Evolutionary conservation across 2,329 filamentous ascomycete genomes (phyloP).

Genomic region (Bipolaris oryzae): DNA sequence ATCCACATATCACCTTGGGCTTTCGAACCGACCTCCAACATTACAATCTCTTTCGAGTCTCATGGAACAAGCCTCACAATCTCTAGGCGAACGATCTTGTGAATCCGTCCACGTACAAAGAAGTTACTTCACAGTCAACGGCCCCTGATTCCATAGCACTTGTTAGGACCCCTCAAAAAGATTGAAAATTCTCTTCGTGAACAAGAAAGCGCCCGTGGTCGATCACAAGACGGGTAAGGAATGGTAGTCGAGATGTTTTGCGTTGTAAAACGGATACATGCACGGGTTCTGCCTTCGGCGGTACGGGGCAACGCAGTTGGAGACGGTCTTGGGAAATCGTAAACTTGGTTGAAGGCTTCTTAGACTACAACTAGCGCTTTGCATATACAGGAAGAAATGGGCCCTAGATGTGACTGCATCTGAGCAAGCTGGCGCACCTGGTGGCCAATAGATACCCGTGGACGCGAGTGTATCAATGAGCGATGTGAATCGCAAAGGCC

Average conservation of each 20-base stretch:
- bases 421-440: background rate
- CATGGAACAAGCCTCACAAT: background rate
- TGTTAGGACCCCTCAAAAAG: too few relatives aligned
- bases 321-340: background rate
- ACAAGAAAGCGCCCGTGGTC: background rate
- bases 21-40: background rate
- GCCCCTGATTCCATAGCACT: background rate
- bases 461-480: background rate
- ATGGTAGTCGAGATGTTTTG: background rate
- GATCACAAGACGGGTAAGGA: background rate
- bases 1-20: background rate
- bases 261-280: background rate
- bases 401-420: background rate
- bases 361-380: background rate
- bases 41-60: background rate
- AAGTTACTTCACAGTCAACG: too few relatives aligned
- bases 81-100: background rate
- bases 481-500: background rate
- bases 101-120: background rate
- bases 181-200: background rate
- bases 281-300: background rate
- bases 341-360: background rate
- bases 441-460: background rate
- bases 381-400: background rate
- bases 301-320: background rate